These are phyloP conservation scores for Lecanosticta acicola DNA, from an alignment of 2,329 filamentous ascomycete genomes.

Conservation along the genomic window DNA sequence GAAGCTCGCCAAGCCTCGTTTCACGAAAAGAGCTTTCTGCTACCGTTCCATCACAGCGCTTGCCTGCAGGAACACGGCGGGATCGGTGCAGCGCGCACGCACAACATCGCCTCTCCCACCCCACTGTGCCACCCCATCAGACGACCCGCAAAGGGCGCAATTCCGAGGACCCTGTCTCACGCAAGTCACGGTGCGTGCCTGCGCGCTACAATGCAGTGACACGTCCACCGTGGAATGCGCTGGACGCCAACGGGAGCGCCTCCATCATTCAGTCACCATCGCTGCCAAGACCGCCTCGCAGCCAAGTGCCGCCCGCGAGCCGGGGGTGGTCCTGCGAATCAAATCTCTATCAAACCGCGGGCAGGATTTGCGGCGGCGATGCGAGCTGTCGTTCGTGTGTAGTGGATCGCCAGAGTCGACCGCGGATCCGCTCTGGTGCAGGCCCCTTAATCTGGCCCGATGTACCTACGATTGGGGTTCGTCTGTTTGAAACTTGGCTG, in stretches of 20 bases:
- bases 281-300: no score
- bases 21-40: slow-evolving; percentile 6
- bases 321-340: no score
- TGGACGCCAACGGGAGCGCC: slow-evolving; percentile 1
- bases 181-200: neutral
- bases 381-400: slow-evolving; percentile 5
- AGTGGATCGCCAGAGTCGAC: slow-evolving; percentile 12
- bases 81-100: slow-evolving; percentile 1
- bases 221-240: slow-evolving; percentile 8
- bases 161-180: neutral
- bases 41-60: slow-evolving; percentile 4
- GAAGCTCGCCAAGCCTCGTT: slow-evolving; percentile 9
- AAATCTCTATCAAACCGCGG: no score
- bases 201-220: slow-evolving; percentile 2
- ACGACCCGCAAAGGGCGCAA: neutral
- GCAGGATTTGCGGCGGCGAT: no score
- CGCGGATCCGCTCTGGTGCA: slow-evolving; percentile 7
- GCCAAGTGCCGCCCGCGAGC: no score
- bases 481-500: neutral
- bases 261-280: no score
- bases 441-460: slow-evolving; percentile 14
- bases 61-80: slow-evolving; percentile 5
- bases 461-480: neutral
- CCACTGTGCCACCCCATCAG: no score
- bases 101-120: no score